Evolutionary conservation across 1,284 basidiomycete genomes (phyloP), one percentile per base, ranked within the genome.

Genomic region (Kwoniella shivajii): DNA sequence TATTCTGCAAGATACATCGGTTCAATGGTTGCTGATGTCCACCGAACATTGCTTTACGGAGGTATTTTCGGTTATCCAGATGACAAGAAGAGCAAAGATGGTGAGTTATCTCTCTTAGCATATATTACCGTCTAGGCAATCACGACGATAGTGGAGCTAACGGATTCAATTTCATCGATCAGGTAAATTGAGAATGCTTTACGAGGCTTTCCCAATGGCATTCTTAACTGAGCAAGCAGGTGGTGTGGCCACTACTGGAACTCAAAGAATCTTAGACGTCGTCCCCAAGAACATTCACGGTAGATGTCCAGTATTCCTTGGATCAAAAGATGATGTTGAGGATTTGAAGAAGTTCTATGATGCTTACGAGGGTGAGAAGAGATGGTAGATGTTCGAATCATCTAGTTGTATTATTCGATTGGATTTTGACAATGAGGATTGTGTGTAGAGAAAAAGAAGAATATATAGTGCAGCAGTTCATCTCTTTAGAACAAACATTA

Each of bases 191-290:
- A 85, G 96, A 71, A 81, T 99, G 73, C 81, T 99, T 46, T 99
- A 99, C 73, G 96, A 99, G 80, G 95, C 92, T 5, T 99, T 98
- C 84, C 95, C 94, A n/a, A 98, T 98, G 95, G 90, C 94, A 2
- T 94, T 90, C 81, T 80, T 98, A 70, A 93, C 87, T 4, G 95
- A 98, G 73, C 92, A 94, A 88, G 96, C 96, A 30, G 96, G 96
- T 33, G 96, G 96, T 46, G 79, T 97, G 59, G 96, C 96, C 2
- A 97, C 94, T 6, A 99, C 95, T 0, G 96, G 96, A 34, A 89
- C 84, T 26, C 83, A 87, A 76, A 86, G 95, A 43, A 94, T 99
- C 67, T 82, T 99, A 42, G 96, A 99, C 72, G 88, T 99, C 60
- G 80, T 88, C 51, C 96, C 96, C 5, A 92, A 84, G 57, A 78